Base-by-base conservation (phyloP, 495 filamentous ascomycete genomes). In the Penicillium odoratum region DNA sequence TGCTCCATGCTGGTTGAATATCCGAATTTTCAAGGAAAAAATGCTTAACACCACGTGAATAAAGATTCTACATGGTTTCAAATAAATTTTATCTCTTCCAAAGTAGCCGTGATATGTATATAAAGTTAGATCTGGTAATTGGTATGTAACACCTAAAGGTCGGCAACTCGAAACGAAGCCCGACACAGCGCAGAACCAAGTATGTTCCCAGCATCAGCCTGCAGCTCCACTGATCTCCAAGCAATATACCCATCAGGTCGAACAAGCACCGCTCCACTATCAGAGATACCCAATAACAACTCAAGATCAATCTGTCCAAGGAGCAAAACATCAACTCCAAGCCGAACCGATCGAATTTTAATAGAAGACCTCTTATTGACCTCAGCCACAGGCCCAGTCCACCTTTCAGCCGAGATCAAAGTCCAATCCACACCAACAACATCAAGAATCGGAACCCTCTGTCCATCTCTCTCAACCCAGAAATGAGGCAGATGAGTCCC, bases 171-270 rank as follows among this genome's bases (percentile, higher is more conserved):
- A 36, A 62, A 65, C 0, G 56, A 38, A 31, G 57, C 56, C 11
- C 30, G 48, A 2, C 26, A 42, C 31, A 68, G 28, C 4, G 48
- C 52, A 1, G 53, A 45, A 2, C 43, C 31, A 3, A 68, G 34
- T 28, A 48, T 26, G 9, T 43, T 11, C 6, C 7, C 40, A 13
- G 56, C 28, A 7, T 66, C 34, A 2, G n/a, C n/a, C 0, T 60
- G 58, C 13, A 61, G 3, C 18, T 60, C 49, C 4, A 40, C 46
- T 38, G 48, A 38, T 18, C 60, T 64, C 69, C 69, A 72, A 5
- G 69, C 60, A 51, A 72, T 58, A 59, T 70, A 70, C 13, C 69
- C 67, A 56, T 72, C 67, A 2, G 69, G 69, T 3, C 69, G 58
- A 52, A 70, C 38, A 7, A 72, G 60, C 45, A 40, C 51, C 13